Percentiles rank a stretch among this genome's conserved stretches.
phyloP scores from a whole-genome alignment of 768 basidiomycete genomes.

The Pulveroboletus sp. region DNA sequence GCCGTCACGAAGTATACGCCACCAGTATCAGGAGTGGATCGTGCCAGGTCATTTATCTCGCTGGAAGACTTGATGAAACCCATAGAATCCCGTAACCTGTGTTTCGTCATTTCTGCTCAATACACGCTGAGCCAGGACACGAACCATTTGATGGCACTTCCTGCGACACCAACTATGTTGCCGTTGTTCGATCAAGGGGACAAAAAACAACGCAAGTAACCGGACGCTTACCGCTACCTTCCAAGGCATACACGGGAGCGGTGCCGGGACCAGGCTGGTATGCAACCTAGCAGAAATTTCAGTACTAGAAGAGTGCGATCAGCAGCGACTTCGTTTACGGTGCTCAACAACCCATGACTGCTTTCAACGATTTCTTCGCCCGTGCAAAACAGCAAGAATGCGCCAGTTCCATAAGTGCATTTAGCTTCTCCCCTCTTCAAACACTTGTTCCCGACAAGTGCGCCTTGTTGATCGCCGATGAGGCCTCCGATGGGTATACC shows the following conservation, averaged over 20 bases:
- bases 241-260: slow-evolving; percentile 87
- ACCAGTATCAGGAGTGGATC: slow-evolving; percentile 70
- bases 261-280: slow-evolving; percentile 79
- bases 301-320: background rate
- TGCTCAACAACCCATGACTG: slow-evolving; percentile 82
- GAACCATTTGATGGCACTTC: slow-evolving; percentile 89
- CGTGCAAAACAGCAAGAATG: slow-evolving; percentile 94
- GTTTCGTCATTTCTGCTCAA: background rate
- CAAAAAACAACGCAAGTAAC: background rate
- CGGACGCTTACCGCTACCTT: slow-evolving; percentile 78
- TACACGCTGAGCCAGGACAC: slow-evolving; percentile 4
- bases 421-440: slow-evolving; percentile 89
- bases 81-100: slow-evolving; percentile 86
- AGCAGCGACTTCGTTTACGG: slow-evolving; percentile 43
- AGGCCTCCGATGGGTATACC: slow-evolving; percentile 88
- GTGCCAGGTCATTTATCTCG: slow-evolving; percentile 85
- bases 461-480: slow-evolving; percentile 98
- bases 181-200: background rate
- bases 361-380: slow-evolving; percentile 84
- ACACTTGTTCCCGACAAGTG: slow-evolving; percentile 95
- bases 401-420: slow-evolving; percentile 97
- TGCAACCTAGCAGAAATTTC: slow-evolving; percentile 54
- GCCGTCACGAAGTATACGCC: slow-evolving; percentile 97
- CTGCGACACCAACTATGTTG: slow-evolving; percentile 80
- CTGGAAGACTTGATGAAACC: slow-evolving; percentile 70